Base-by-base conservation (phyloP, 2,329 filamentous ascomycete species). In the Alternaria novae-zelandiae region DNA sequence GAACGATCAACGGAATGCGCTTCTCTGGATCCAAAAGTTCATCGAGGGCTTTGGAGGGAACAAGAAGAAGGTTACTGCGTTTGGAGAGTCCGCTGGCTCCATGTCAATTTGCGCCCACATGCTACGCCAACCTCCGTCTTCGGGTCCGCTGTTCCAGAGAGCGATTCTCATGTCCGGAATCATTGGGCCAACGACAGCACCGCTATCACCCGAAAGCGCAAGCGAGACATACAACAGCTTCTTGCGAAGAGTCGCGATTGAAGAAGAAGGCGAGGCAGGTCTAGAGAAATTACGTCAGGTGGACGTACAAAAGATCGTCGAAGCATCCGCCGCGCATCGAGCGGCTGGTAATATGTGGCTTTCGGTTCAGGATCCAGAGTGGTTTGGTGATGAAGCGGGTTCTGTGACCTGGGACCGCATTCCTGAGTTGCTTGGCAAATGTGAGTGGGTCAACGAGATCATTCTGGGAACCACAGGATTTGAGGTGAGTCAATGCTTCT, bases 11-110 rank as follows among this genome's bases (percentile, higher is more conserved):
- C 67, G 72, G 5, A 73, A 72, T 23, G 80, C 78, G 2, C 67
- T 82, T 3, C 58, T 69, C 17, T 82, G 80, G 80, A 63, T 81
- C 2, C 73, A 77, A 54, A 68, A 67, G 10, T 72, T 80, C 53
- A 73, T 81, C 17, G 54, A 23, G 2, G 75, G 75, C 0, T 81
- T 82, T 51, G 79, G 79, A 0, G 79, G 79, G 13, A 72, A 81
- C 59, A 56, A 57, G 1, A 57, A 57, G 3, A 70, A 71, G 6
- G 65, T 80, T 4, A 81, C 79, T 0, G 64, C 80, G 0, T 77
- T 83, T 13, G 84, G 84, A 3, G 81, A 85, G 67, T 82, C 79
- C 36, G 83, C 83, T 3, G 84, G 84, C n/a, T 81, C 72, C 9
- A 77, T 70, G 20, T 67, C 60, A 8, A 74, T 73, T 21, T 71